Conservation (phyloP, 2,329 filamentous ascomycete species). For the Neopestalotiopsis sp. region DNA sequence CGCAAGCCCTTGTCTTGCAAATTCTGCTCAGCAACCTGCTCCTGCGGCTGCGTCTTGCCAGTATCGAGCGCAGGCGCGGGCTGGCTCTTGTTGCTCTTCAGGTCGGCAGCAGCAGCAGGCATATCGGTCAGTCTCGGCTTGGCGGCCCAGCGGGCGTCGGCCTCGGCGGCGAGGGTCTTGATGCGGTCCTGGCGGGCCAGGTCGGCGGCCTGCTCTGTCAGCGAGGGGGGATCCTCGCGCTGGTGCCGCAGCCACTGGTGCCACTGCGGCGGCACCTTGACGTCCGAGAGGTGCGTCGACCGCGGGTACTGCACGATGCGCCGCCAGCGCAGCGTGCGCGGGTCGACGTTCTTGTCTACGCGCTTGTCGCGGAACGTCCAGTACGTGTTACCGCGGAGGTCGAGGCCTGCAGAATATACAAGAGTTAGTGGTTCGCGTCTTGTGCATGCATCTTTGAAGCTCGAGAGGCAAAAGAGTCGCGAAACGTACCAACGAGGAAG, state of each 20-base stretch:
- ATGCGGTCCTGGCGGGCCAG: constrained; percentile 57
- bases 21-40: constrained; percentile 23
- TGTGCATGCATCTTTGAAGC: neutral
- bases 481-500: constrained; percentile 62
- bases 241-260: constrained; percentile 73
- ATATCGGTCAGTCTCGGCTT: constrained; percentile 49
- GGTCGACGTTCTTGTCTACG: constrained; percentile 25
- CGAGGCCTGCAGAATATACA: constrained; percentile 54
- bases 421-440: neutral
- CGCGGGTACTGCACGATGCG: constrained; percentile 67
- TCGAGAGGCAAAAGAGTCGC: neutral
- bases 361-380: constrained; percentile 66
- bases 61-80: constrained; percentile 35
- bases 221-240: constrained; percentile 57
- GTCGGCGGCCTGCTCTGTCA: constrained; percentile 63
- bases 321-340: constrained; percentile 55
- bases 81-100: constrained; percentile 25
- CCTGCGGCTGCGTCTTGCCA: constrained; percentile 24
- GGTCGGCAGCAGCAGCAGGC: neutral
- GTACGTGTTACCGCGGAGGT: constrained; percentile 71
- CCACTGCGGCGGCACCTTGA: constrained; percentile 67
- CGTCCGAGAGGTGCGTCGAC: constrained; percentile 58
- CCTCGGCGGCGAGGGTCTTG: constrained; percentile 62
- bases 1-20: neutral
- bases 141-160: constrained; percentile 68